Evolutionary conservation across 2,329 filamentous ascomycete genomes (phyloP).

Genomic region (Colletotrichum sp.): DNA sequence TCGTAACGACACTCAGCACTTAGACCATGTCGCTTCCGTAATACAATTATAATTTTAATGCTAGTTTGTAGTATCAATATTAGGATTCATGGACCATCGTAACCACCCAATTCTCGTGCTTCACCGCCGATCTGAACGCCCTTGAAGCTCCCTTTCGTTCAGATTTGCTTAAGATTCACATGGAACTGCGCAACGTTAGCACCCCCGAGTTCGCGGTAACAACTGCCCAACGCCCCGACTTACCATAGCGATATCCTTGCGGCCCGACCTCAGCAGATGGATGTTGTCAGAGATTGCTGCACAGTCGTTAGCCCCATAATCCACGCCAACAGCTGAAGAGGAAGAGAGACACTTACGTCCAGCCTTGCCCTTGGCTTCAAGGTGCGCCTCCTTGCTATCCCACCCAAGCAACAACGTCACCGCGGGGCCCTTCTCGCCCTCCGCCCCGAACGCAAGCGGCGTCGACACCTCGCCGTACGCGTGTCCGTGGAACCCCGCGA

Average conservation of each 20-base stretch:
- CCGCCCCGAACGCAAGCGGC: conserved; percentile 29
- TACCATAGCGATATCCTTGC: conserved; percentile 37
- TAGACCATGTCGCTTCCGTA: no score
- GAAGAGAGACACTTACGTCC: conserved; percentile 22
- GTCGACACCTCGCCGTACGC: conserved; percentile 36
- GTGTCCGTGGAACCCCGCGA: conserved; percentile 34
- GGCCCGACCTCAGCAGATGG: conserved; percentile 32
- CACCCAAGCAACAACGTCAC: conserved; percentile 41
- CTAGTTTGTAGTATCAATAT: not conserved
- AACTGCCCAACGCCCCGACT: conserved; percentile 13
- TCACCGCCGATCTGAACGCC: not conserved
- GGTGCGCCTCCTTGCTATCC: conserved; percentile 43
- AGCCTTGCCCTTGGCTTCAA: conserved; percentile 28
- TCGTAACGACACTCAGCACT: not conserved
- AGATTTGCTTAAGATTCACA: conserved; percentile 15
- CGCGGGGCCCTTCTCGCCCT: conserved; percentile 32
- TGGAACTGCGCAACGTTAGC: conserved; percentile 16
- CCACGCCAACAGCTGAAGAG: not conserved
- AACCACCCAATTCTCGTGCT: not conserved
- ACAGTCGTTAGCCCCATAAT: not conserved
- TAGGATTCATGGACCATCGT: not conserved
- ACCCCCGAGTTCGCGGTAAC: fast-evolving
- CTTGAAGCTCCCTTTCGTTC: not conserved
- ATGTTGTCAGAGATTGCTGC: conserved; percentile 41
- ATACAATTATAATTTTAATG: not conserved